phyloP scores from a whole-genome alignment of 1,284 basidiomycete genomes.

The Sporisorium exsertum region DNA sequence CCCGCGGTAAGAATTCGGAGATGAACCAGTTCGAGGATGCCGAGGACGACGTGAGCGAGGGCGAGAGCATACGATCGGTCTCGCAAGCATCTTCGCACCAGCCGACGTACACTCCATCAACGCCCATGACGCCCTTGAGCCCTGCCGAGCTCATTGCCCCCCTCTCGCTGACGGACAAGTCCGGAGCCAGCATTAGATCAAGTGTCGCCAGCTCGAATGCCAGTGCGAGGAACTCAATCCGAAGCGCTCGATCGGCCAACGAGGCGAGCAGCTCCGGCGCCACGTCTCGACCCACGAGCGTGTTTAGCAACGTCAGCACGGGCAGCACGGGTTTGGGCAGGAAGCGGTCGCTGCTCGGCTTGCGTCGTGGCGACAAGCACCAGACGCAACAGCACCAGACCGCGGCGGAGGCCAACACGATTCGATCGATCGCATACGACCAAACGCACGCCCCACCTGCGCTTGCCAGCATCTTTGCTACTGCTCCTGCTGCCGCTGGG shows the following conservation, averaged over 20 bases:
- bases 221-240: conserved; percentile 35
- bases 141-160: conserved; percentile 52
- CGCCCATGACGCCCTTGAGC: conserved; percentile 54
- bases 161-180: conserved; percentile 45
- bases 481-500: conserved; percentile 12
- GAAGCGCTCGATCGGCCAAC: conserved; percentile 30
- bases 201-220: conserved; percentile 32
- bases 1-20: conserved; percentile 35
- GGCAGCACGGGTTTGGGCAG: conserved; percentile 39
- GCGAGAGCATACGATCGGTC: conserved; percentile 48
- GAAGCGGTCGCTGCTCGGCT: conserved; percentile 45
- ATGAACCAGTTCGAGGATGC: conserved; percentile 73
- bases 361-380: conserved; percentile 38
- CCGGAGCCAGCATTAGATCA: conserved; percentile 14
- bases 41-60: conserved; percentile 71
- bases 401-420: conserved; percentile 29
- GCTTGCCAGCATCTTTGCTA: conserved; percentile 37
- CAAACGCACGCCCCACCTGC: conserved; percentile 27
- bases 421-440: conserved; percentile 52
- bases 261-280: conserved; percentile 29
- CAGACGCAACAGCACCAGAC: conserved; percentile 18
- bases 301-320: conserved; percentile 54
- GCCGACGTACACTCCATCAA: conserved; percentile 49
- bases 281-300: conserved; percentile 47
- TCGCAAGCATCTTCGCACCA: conserved; percentile 52